These are phyloP conservation scores for Cryptococcus depauperatus DNA, from an alignment of 1,284 basidiomycete genomes.

Conservation along the genomic window DNA sequence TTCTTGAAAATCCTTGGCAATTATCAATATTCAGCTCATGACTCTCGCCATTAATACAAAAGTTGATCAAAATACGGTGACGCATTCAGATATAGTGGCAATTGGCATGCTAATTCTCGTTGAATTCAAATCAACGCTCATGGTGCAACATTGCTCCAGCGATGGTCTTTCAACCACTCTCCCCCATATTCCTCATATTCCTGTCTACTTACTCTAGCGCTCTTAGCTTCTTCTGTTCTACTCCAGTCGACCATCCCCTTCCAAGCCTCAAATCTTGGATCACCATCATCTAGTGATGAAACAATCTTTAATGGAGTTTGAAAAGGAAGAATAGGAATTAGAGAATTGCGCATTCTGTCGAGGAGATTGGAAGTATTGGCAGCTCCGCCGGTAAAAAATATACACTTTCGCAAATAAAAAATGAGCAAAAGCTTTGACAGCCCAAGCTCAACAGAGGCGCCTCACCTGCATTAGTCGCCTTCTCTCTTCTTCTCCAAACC, in stretches of 20 bases:
- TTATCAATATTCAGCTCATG: no score
- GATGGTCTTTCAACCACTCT: slow-evolving; percentile 56
- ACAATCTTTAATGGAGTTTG: slow-evolving; percentile 60
- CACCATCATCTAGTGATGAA: slow-evolving; percentile 47
- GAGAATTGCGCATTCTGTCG: slow-evolving; percentile 58
- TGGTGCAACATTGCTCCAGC: slow-evolving; percentile 44
- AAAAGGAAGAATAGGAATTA: slow-evolving; percentile 74
- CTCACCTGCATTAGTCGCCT: slow-evolving; percentile 52
- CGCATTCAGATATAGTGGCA: no score
- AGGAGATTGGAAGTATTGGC: slow-evolving; percentile 65
- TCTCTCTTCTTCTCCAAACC: slow-evolving; percentile 64
- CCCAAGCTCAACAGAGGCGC: background rate
- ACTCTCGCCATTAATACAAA: no score
- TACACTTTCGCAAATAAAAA: no score
- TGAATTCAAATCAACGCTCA: no score
- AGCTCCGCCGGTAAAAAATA: slow-evolving; percentile 83
- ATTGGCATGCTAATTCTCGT: no score
- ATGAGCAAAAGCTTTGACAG: no score
- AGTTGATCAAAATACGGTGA: no score
- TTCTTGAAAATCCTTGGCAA: no score
- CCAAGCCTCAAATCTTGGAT: slow-evolving; percentile 78
- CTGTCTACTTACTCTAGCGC: slow-evolving; percentile 57
- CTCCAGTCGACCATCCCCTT: slow-evolving; percentile 83
- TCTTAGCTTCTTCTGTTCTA: slow-evolving; percentile 53
- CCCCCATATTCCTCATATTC: slow-evolving; percentile 90